Percentiles rank a stretch among this genome's conserved stretches.
Evolutionary conservation across 1,284 basidiomycete genomes (phyloP).

Genomic region (Cystobasidium slooffiae): DNA sequence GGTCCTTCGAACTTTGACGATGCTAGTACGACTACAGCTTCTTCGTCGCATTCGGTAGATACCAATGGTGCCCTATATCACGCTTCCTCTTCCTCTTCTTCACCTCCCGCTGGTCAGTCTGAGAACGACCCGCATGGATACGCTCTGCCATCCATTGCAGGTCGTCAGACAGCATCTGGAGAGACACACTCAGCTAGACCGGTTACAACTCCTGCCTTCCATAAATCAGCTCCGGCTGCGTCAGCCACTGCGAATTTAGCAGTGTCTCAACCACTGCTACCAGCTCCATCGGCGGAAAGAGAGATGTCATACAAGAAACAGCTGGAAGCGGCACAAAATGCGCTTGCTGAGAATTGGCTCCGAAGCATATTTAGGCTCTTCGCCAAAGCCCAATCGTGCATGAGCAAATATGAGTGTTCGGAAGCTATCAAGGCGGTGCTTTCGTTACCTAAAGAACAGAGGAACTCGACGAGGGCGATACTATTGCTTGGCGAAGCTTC

Average conservation of each 20-base stretch:
- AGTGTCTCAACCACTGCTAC: slow-evolving; percentile 5
- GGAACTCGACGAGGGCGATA: slow-evolving; percentile 69
- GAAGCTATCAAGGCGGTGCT: slow-evolving; percentile 75
- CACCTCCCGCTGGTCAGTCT: slow-evolving; percentile 10
- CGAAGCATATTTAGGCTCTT: slow-evolving; percentile 79
- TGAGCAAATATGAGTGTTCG: slow-evolving; percentile 75
- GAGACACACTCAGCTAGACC: not conserved
- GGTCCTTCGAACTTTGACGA: slow-evolving; percentile 36
- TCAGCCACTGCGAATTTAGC: slow-evolving; percentile 51
- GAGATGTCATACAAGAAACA: slow-evolving; percentile 4
- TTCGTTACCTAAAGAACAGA: slow-evolving; percentile 73
- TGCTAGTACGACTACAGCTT: slow-evolving; percentile 24
- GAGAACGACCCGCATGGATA: slow-evolving; percentile 42
- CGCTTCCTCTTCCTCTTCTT: slow-evolving; percentile 7
- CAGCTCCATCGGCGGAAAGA: slow-evolving; percentile 13
- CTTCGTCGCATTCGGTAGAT: slow-evolving; percentile 23
- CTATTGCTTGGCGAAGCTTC: slow-evolving; percentile 80
- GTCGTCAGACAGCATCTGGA: not conserved
- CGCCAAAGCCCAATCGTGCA: slow-evolving; percentile 72
- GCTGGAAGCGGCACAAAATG: slow-evolving; percentile 67
- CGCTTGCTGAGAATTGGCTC: slow-evolving; percentile 77
- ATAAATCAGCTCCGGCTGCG: slow-evolving; percentile 61
- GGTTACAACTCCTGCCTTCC: not conserved
- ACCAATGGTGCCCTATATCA: slow-evolving; percentile 10
- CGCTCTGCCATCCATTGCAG: slow-evolving; percentile 14